phyloP scores from a whole-genome alignment of 2,329 filamentous ascomycete genomes.

The Phaeoacremonium minimum region DNA sequence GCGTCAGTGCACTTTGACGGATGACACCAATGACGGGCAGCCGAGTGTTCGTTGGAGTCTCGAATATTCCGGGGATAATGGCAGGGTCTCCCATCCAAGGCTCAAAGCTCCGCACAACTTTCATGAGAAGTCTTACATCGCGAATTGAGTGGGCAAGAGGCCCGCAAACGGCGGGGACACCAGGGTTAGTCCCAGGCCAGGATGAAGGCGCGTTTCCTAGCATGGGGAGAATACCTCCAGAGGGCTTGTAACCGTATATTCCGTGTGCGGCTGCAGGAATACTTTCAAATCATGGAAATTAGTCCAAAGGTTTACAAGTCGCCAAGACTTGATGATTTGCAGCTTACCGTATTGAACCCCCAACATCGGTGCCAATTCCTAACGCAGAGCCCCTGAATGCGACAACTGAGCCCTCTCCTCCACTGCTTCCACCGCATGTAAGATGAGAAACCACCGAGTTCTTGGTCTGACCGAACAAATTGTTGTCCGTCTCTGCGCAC shows the following conservation, averaged over 20 bases:
- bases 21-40: conserved; percentile 24
- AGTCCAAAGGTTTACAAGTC: no score
- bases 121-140: conserved; percentile 17
- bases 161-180: conserved; percentile 20
- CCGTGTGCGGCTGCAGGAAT: conserved; percentile 22
- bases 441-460: no score
- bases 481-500: no score
- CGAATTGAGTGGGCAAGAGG: conserved; percentile 19
- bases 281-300: no score
- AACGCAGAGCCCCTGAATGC: no score
- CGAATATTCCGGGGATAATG: conserved; percentile 15
- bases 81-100: conserved; percentile 18
- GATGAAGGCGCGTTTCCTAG: conserved; percentile 22
- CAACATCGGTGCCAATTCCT: no score
- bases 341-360: no score
- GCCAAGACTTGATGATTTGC: no score
- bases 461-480: no score
- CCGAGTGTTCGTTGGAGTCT: conserved; percentile 6
- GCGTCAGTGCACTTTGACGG: conserved; percentile 18
- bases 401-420: no score
- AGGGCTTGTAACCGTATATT: conserved; percentile 23
- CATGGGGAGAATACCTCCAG: conserved; percentile 23
- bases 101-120: conserved; percentile 13
- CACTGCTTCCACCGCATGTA: no score
- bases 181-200: conserved; percentile 21